A percentile compares a stretch with the other conserved stretches of the same genome.
phyloP scores from a whole-genome alignment of 768 basidiomycete species.

The Mycena venus region DNA sequence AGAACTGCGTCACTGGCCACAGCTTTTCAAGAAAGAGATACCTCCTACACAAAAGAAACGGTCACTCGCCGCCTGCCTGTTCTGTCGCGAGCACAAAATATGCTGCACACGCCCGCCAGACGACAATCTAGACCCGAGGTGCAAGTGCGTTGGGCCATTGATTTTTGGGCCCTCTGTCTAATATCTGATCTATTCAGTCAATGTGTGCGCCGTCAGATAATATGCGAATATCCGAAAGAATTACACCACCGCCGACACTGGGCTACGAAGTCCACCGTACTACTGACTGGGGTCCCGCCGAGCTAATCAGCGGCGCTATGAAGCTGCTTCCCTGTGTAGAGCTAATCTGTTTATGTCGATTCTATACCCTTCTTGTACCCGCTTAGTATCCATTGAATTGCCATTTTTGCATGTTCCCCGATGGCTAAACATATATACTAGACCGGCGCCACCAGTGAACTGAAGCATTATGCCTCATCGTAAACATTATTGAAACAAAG shows the following conservation, averaged over 20 bases:
- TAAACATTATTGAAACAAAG: too few species aligned
- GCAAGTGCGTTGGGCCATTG: not conserved
- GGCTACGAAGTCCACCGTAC: not conserved
- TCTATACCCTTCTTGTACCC: too few species aligned
- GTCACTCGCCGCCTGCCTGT: not conserved
- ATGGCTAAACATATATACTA: too few species aligned
- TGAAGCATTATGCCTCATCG: too few species aligned
- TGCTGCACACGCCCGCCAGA: not conserved
- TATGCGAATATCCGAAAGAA: not conserved
- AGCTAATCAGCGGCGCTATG: conserved; percentile 31
- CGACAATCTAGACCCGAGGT: not conserved
- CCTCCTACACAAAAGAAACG: not conserved
- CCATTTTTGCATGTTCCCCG: too few species aligned
- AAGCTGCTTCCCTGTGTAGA: not conserved
- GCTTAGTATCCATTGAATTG: too few species aligned
- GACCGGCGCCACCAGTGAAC: too few species aligned
- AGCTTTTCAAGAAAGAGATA: not conserved
- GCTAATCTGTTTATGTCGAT: too few species aligned
- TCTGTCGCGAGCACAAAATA: conserved; percentile 9
- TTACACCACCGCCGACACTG: not conserved
- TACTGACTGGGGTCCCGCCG: not conserved
- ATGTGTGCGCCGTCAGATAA: not conserved
- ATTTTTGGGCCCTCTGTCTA: not conserved
- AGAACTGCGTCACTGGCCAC: not conserved
- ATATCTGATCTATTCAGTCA: not conserved